phyloP scores from a whole-genome alignment of 2,329 filamentous ascomycete genomes.

The Emmonsiellopsis sp. region DNA sequence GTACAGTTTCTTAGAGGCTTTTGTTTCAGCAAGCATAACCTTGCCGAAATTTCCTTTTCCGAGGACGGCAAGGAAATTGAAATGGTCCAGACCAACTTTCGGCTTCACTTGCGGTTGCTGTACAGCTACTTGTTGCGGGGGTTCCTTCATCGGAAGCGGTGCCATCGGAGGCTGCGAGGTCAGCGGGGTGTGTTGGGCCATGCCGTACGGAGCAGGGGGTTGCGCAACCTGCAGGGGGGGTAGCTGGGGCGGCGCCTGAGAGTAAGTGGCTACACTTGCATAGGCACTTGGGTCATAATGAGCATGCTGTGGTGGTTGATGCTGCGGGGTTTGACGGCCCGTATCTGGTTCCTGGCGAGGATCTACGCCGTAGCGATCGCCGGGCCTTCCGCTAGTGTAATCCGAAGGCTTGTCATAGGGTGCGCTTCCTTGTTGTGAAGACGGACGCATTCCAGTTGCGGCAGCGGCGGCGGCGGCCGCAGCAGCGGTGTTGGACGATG shows the following conservation, averaged over 20 bases:
- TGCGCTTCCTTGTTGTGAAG: constrained; percentile 31
- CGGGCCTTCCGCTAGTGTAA: constrained; percentile 22
- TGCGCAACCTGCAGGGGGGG: constrained; percentile 11
- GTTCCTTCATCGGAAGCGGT: constrained; percentile 45
- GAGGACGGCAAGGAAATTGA: constrained; percentile 96
- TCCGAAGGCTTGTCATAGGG: constrained; percentile 37
- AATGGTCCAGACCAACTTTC: constrained; percentile 91
- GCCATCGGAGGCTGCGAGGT: constrained; percentile 17
- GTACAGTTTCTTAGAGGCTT: constrained; percentile 82
- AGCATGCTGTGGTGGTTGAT: constrained; percentile 38
- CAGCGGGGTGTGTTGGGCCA: constrained; percentile 14
- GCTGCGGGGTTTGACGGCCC: constrained; percentile 14
- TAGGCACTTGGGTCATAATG: constrained; percentile 36
- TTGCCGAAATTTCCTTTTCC: constrained; percentile 99
- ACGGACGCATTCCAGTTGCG: constrained; percentile 35
- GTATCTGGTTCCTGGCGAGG: constrained; percentile 29
- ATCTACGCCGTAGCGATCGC: constrained; percentile 24
- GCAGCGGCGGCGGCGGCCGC: constrained; percentile 42
- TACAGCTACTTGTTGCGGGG: constrained; percentile 12
- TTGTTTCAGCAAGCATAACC: constrained; percentile 98
- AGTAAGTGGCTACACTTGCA: constrained; percentile 21
- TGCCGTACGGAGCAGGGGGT: constrained; percentile 7
- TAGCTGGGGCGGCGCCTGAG: constrained; percentile 10
- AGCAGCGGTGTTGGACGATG: constrained; percentile 38
- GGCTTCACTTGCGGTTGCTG: constrained; percentile 32